These are phyloP conservation scores for Plectosphaerella cucumerina DNA, from an alignment of 2,329 filamentous ascomycete species.

Conservation along the genomic window DNA sequence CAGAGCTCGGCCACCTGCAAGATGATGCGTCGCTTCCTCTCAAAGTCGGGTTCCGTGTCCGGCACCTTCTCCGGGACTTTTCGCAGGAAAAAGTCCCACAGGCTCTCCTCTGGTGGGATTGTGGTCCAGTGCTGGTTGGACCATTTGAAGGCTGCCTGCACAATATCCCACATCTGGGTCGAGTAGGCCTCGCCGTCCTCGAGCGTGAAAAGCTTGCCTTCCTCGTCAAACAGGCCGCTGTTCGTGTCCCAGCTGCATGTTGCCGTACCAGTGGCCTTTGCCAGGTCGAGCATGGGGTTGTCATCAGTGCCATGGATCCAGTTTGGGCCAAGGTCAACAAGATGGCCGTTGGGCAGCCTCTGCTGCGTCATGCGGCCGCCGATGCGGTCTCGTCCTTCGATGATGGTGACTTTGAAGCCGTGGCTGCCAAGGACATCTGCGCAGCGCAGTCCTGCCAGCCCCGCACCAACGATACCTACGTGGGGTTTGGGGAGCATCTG, in stretches of 20 bases:
- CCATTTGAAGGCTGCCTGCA: conserved; percentile 63
- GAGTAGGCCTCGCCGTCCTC: conserved; percentile 42
- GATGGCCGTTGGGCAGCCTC: conserved; percentile 39
- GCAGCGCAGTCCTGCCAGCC: conserved; percentile 66
- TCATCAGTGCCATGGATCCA: conserved; percentile 73
- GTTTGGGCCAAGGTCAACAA: conserved; percentile 65
- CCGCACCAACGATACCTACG: conserved; percentile 66
- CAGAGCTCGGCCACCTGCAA: conserved; percentile 59
- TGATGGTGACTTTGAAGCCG: conserved; percentile 63
- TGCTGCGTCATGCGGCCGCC: conserved; percentile 60
- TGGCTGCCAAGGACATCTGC: conserved; percentile 62
- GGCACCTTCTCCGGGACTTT: conserved; percentile 42
- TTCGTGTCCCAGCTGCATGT: conserved; percentile 45
- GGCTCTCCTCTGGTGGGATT: conserved; percentile 42
- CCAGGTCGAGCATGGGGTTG: conserved; percentile 67
- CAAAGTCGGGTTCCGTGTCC: conserved; percentile 33
- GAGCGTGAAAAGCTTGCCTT: conserved; percentile 45
- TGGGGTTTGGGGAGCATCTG: conserved; percentile 33
- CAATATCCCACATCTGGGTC: conserved; percentile 61
- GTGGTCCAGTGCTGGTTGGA: conserved; percentile 53
- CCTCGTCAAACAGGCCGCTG: conserved; percentile 52
- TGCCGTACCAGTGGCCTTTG: conserved; percentile 53
- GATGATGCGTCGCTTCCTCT: conserved; percentile 36
- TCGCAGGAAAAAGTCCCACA: conserved; percentile 49
- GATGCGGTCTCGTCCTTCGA: conserved; percentile 64